Evolutionary conservation across 768 basidiomycete genomes (phyloP), one percentile per base, ranked within the genome.

Genomic region (Boletus rubropictus): DNA sequence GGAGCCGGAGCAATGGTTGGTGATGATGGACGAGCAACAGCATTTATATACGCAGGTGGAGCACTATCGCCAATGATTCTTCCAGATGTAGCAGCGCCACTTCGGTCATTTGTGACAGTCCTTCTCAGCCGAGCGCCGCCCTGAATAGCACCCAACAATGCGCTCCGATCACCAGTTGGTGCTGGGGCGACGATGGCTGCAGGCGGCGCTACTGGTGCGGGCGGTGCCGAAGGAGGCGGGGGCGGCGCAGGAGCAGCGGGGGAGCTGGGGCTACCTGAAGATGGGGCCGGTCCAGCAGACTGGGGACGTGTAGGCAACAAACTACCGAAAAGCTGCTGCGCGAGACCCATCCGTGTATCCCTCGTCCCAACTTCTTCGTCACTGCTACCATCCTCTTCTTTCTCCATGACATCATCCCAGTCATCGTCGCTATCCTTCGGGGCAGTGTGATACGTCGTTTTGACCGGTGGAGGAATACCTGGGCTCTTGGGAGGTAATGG

Each of bases 401-500:
- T 81, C 64, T 93, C 90, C 58, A 79, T 71, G 40, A 89, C 72
- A n/a, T 82, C 81, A 45, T 85, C 90, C 90, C 91, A 94, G 41
- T 91, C 89, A 15, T 88, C 86, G 2, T 87, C 84, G 27, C 72
- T 70, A 28, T 71, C 73, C 3, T 68, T 65, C 1, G 84, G 75
- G 0, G 80, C 85, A 1, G 80, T 84, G 52, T 84, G 67, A 51
- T 89, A 87, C 3, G 75, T 61, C 0, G 76, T 63, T 60, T 78
- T 84, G 20, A 75, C 61, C 0, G 78, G 65, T 7, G 75, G 68
- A 2, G 84, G 79, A 22, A 63, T 57, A 3, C 53, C 46, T 3
- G 61, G 61, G 15, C 61, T 63, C 45, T 53, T 57, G 2, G 74
- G 67, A 5, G 76, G 67, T 20, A 74, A 65, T 7, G 68, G 66